A percentile compares a stretch with the other conserved stretches of the same genome.
Evolutionary conservation across 192 early-diverging fungal genomes (phyloP).

Genomic region (Spizellomyces punctatus): DNA sequence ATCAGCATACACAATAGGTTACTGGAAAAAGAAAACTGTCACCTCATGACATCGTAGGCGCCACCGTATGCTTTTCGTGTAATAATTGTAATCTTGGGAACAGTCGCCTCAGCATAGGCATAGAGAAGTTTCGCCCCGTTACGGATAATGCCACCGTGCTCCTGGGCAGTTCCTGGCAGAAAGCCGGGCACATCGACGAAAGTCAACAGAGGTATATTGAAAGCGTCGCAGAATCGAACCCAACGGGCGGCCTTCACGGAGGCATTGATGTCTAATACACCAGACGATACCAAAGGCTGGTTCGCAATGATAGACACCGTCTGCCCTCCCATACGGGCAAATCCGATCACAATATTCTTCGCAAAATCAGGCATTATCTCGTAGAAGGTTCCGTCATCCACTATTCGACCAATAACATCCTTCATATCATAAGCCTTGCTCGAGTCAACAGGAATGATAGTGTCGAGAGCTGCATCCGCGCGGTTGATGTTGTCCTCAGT

Average conservation of each 20-base stretch:
- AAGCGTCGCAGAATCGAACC: constrained; percentile 96
- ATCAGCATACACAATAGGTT: background rate
- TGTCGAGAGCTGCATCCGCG: constrained; percentile 77
- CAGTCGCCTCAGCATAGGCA: constrained; percentile 95
- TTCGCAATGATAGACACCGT: constrained; percentile 91
- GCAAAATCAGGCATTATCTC: constrained; percentile 93
- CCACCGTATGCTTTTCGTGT: constrained; percentile 97
- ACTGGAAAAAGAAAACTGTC: constrained; percentile 11
- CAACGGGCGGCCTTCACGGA: constrained; percentile 95
- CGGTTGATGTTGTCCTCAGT: constrained; percentile 68
- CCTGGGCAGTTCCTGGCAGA: constrained; percentile 90
- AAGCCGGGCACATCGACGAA: constrained; percentile 98
- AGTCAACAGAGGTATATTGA: constrained; percentile 91
- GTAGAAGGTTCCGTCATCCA: constrained; percentile 84
- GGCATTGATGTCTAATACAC: constrained; percentile 92
- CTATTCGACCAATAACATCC: constrained; percentile 70
- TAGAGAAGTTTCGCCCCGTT: constrained; percentile 96
- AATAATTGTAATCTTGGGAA: constrained; percentile 94
- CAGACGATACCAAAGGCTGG: constrained; percentile 93
- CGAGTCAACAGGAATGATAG: constrained; percentile 87
- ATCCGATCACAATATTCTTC: constrained; percentile 89
- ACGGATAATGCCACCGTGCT: constrained; percentile 94
- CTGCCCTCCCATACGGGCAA: constrained; percentile 81
- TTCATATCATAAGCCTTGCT: constrained; percentile 95
- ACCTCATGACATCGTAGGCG: constrained; percentile 97